Evolutionary conservation across 805 yeast genomes (phyloP), one percentile per base, ranked within the genome.

Genomic region (Metschnikowia reukaufii): DNA sequence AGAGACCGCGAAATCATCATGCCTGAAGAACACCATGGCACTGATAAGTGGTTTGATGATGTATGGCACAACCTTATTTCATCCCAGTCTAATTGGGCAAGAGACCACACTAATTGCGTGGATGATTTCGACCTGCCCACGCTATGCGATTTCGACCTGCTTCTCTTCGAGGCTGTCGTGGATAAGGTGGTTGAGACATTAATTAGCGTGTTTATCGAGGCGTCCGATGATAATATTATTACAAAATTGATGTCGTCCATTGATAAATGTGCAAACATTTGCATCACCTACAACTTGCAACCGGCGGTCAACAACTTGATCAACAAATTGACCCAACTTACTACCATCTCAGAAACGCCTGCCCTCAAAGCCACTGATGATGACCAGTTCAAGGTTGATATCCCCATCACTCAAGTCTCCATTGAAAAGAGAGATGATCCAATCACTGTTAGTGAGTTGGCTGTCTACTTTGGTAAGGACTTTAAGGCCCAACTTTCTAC

Each of bases 11-110:
- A 94, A 65, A 94, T 94, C 52, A 88, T 94, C 40, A 88, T 95
- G 91, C 98, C 99, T 0, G 98, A 94, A 59, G 99, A 94, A 60
- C 97, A 92, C 57, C 95, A 89, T 62, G 94, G 92, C 13, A 88
- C 90, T 9, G 87, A 89, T 17, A 89, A 86, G 61, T 86, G 96
- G 83, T 92, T 91, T 65, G 97, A 91, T 61, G 92, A 87, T 59
- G 74, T 71, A 25, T 87, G 96, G 96, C 83, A 84, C 55, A 82
- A 84, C 48, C 63, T 86, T 50, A 78, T 87, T 36, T 74, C 79
- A 1, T 75, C 78, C 21, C 79, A 74, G 31, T 51, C 58, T 3
- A 54, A 54, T 20, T 53, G 51, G 39, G 58, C 54, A 3, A 49
- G 51, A 6, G 53, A 55, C 12, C 52, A 52, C 23, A 48, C 49